Percentiles rank a stretch among this genome's conserved stretches.
Conservation (phyloP, 371 early-diverging fungal genomes). For the Mucor racemosus region DNA sequence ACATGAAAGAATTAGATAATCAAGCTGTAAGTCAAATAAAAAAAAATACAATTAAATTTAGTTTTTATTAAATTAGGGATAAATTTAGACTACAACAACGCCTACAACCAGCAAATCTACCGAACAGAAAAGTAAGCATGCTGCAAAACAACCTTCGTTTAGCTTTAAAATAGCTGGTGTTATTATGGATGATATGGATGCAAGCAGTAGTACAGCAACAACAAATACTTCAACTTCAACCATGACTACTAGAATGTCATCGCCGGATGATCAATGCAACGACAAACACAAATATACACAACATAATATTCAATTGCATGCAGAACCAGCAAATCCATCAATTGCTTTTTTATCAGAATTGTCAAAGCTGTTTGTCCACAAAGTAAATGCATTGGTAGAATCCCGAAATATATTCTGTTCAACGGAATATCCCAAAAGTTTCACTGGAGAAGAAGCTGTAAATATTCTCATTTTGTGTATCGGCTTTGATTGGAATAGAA, state of each 20-base stretch:
- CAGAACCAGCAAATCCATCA: neutral
- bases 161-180: conserved; percentile 5
- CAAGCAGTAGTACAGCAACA: neutral
- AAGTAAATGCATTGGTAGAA: neutral
- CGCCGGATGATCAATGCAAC: neutral
- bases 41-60: neutral
- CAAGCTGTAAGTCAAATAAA: conserved; percentile 1
- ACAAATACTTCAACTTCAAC: neutral
- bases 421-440: conserved; percentile 42
- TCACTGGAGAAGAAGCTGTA: conserved; percentile 47
- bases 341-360: conserved; percentile 13
- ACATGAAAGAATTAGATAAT: conserved; percentile 36
- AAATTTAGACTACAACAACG: neutral
- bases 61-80: neutral
- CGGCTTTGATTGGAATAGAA: conserved; percentile 15
- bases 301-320: too few species aligned
- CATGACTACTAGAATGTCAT: neutral
- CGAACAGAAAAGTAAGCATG: neutral
- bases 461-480: conserved; percentile 5
- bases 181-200: neutral
- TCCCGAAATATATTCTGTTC: conserved; percentile 38
- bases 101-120: neutral
- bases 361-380: neutral
- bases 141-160: conserved; percentile 4
- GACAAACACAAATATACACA: neutral